Percentiles rank a stretch among this genome's conserved stretches.
Conservation (phyloP, 177 flowering plant species). For the Vitis hybrid region DNA sequence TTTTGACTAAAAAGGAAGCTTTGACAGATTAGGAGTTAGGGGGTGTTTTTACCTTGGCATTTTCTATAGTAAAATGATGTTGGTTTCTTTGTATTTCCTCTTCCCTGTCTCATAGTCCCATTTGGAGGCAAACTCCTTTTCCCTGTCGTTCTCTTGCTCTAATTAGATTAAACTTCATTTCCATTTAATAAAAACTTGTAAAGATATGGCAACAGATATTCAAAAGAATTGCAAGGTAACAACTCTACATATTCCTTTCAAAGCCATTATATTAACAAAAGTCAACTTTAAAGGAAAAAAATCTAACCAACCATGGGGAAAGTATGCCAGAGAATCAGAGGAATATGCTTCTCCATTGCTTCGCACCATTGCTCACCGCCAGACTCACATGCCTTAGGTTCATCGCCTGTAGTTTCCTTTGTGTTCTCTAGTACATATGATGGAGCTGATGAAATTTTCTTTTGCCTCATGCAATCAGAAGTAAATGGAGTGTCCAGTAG, state of each 20-base stretch:
- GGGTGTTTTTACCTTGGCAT: too few relatives aligned
- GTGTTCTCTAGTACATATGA: conserved; percentile 37
- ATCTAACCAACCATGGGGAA: conserved; percentile 68
- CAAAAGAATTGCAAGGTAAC: background rate
- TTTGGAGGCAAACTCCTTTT: too few relatives aligned
- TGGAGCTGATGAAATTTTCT: conserved; percentile 90
- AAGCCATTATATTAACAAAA: background rate
- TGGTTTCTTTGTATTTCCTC: too few relatives aligned
- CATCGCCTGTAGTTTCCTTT: conserved; percentile 24
- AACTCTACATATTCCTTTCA: background rate
- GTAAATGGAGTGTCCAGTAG: conserved; percentile 61
- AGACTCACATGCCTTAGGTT: conserved; percentile 17
- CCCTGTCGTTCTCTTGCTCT: too few relatives aligned
- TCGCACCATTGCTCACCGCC: conserved; percentile 72
- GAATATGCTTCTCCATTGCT: conserved; percentile 69
- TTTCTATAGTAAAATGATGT: too few relatives aligned
- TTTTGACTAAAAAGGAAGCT: too few relatives aligned
- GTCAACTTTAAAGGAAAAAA: background rate
- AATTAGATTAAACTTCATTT: too few relatives aligned
- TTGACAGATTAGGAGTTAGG: too few relatives aligned
- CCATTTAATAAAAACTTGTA: too few relatives aligned
- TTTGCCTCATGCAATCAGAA: conserved; percentile 60
- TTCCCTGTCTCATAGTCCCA: too few relatives aligned
- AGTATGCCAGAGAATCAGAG: conserved; percentile 47
- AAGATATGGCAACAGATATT: too few relatives aligned